Base-by-base conservation (phyloP, 169 alveolate genomes). In the Plasmodium malariae region DNA sequence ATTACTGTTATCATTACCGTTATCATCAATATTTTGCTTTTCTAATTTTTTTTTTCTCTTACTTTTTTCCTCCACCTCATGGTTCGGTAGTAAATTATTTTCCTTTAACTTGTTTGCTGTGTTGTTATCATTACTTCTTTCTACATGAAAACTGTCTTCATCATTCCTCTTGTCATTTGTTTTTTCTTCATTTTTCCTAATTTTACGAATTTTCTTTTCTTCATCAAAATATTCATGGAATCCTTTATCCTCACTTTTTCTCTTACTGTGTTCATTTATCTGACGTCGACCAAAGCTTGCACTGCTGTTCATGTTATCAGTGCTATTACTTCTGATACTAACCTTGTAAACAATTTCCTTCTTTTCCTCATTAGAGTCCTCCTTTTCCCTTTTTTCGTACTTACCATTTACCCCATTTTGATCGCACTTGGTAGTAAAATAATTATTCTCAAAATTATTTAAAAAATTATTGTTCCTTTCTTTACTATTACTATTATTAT, bases 131-230 rank as follows among this genome's bases (percentile, higher is more conserved):
- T 30, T 11, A 9, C 24, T n/a, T 7, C 48, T 17, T 36, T 48
- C 85, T 1, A 19, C 26, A 19, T 26, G 30, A 17, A 26, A 28
- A 14, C 43, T 55, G n/a, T 37, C 34, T 17, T 36, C 48, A 6
- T 67, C 74, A 28, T 67, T 6, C 14, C 0, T 67, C 19, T 36
- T 67, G 6, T 67, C 55, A 30, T 12, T 63, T 30, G 55, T 11
- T 28, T 28, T 63, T 32, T 28, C 73, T 28, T 9, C 73, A 19
- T 34, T 67, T 17, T 70, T 32, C n/a, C 72, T 74, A 17, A 48
- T 36, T 71, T 30, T 71, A 14, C 68, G 48, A 49, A 71, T 30
- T 71, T 71, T 71, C 19, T 26, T 71, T n/a, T 71, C 85, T 49
- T 71, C 85, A 28, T 45, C 85, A 3, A 12, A 24, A 17, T 71